Percentiles rank a stretch among this genome's conserved stretches.
Conservation (phyloP, 2,329 filamentous ascomycete species). For the Verticillium albo-atrum region DNA sequence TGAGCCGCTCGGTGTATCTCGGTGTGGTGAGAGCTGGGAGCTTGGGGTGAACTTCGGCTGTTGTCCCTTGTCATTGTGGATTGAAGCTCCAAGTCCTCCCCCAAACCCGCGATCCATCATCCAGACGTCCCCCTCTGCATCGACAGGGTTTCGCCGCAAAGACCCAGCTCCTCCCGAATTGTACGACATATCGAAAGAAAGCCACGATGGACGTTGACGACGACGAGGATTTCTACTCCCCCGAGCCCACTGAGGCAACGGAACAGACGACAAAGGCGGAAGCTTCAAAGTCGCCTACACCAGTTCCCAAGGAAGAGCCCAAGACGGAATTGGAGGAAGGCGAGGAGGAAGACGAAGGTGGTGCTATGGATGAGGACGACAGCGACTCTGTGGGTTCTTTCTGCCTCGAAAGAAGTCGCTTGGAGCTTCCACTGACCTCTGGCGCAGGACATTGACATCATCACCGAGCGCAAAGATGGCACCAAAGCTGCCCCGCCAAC, state of each 20-base stretch:
- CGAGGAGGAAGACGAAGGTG: constrained; percentile 59
- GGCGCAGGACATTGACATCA: constrained; percentile 60
- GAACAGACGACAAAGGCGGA: constrained; percentile 7
- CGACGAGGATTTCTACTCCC: constrained; percentile 63
- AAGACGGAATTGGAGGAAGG: constrained; percentile 53
- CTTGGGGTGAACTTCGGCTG: background rate
- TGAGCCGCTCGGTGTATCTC: background rate
- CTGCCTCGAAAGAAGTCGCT: background rate
- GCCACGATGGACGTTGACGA: constrained; percentile 62
- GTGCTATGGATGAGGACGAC: constrained; percentile 57
- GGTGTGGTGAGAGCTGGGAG: background rate
- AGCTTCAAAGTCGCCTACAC: constrained; percentile 7
- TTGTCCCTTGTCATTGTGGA: background rate
- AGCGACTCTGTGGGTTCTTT: constrained; percentile 42
- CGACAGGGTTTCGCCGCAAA: background rate
- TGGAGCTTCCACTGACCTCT: background rate
- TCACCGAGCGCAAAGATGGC: constrained; percentile 63
- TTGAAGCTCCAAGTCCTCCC: background rate
- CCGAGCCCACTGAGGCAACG: constrained; percentile 36
- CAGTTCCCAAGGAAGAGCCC: constrained; percentile 32
- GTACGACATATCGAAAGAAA: background rate
- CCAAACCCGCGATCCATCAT: background rate
- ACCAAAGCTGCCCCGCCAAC: constrained; percentile 54
- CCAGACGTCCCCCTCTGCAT: background rate
- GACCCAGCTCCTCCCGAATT: background rate